Base-by-base conservation (phyloP, 179 eudicot species). In the Heliamphora pulchella region DNA sequence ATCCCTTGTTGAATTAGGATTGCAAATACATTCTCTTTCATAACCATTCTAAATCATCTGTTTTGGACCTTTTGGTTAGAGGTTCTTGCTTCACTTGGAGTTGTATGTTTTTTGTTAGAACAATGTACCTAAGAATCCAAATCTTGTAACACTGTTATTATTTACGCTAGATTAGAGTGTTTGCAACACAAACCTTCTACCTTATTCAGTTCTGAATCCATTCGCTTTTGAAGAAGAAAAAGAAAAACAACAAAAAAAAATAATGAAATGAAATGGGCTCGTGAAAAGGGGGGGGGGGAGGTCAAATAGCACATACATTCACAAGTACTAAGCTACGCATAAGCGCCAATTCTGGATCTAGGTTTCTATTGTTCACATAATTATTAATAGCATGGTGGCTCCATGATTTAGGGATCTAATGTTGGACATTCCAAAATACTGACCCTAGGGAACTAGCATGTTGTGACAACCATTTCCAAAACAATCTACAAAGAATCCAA, bases 381-480 rank as follows among this genome's bases (percentile, higher is more conserved):
- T 18, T 22, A 2, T 44, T 20, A 50, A 51, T 50, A 20, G 14
- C 46, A 71, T 71, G 41, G 59, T 13, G 46, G 15, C 74, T 70
- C 61, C 44, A 72, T 72, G 61, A 51, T 74, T 55, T 54, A 22
- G 48, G 62, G 63, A 51, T 74, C 63, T 54, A 44, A 11, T 51
- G 44, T 51, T 72, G 8, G 14, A 68, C n/a, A 70, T 70, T 70
- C 8, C 54, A 47, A 17, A 7, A 68, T 4, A 67, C 13, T 14
- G 22, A 50, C 51, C 77, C 13, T 53, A 54, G 20, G 31, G 62
- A 74, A 54, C 47, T 31, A 54, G 63, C 10, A 74, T 2, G 11
- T 10, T 74, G 48, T 53, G 11, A 50, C 41, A 50, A 74, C 53
- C 20, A 74, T 17, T 74, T 54, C n/a, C 76, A 51, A n/a, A 74